Conservation (phyloP, 2,329 filamentous ascomycete species). For the Fusarium nodosum region DNA sequence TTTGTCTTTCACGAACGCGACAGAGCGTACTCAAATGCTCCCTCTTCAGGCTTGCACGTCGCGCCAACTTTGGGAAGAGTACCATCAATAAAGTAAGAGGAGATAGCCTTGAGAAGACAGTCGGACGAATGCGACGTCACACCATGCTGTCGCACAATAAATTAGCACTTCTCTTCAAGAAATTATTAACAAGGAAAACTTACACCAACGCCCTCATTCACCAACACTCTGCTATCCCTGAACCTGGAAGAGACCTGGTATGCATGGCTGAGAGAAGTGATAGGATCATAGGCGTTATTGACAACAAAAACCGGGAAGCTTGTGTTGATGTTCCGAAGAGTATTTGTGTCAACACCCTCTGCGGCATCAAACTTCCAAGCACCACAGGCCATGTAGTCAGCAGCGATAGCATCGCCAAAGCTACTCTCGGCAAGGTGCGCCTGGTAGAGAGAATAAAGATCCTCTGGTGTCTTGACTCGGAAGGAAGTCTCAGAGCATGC, state of each 20-base stretch:
- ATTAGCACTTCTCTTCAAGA: neutral
- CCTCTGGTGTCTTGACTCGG: slow-evolving; percentile 22
- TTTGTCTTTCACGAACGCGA: neutral
- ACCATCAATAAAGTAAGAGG: slow-evolving; percentile 24
- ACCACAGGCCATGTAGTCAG: slow-evolving; percentile 19
- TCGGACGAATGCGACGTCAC: slow-evolving; percentile 31
- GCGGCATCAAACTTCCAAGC: slow-evolving; percentile 37
- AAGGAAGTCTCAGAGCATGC: slow-evolving; percentile 34
- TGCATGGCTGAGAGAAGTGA: slow-evolving; percentile 34
- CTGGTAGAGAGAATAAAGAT: slow-evolving; percentile 28
- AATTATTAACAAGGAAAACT: neutral
- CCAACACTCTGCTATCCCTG: slow-evolving; percentile 34
- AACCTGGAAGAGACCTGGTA: slow-evolving; percentile 39
- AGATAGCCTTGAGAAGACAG: slow-evolving; percentile 27
- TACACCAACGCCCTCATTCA: slow-evolving; percentile 44
- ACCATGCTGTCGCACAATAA: slow-evolving; percentile 7
- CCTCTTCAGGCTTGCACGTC: slow-evolving; percentile 28
- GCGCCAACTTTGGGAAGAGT: slow-evolving; percentile 22
- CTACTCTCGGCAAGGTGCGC: slow-evolving; percentile 28
- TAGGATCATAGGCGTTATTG: slow-evolving; percentile 43
- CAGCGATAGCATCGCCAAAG: slow-evolving; percentile 31
- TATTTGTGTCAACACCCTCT: slow-evolving; percentile 29
- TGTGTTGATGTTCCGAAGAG: slow-evolving; percentile 37
- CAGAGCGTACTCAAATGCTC: slow-evolving; percentile 26
- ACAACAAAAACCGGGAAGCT: slow-evolving; percentile 39